Percentiles rank a stretch among this genome's conserved stretches.
Conservation (phyloP, 257 asterid genomes). For the Eustoma russellianum region DNA sequence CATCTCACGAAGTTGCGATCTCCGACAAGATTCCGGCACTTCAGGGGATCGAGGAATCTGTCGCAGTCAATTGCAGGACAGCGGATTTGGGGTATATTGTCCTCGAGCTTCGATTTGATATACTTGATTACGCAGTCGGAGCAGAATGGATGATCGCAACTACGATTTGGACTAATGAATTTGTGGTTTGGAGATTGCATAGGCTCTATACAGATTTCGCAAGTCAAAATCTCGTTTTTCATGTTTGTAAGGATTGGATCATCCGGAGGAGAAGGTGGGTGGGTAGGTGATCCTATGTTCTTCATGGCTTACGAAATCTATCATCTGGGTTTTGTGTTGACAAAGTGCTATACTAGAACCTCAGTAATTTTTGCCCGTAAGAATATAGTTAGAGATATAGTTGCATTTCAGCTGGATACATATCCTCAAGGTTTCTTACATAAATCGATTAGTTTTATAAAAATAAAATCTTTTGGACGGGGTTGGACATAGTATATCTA, state of each 20-base stretch:
- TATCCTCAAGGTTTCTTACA: no score
- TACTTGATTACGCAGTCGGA: constrained; percentile 52
- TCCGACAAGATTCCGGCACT: constrained; percentile 30
- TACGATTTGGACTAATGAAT: constrained; percentile 2
- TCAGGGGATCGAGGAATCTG: constrained; percentile 41
- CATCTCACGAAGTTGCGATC: constrained; percentile 44
- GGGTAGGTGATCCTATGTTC: not conserved
- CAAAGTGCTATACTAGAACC: no score
- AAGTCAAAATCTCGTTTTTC: constrained; percentile 7
- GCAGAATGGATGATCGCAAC: constrained; percentile 4
- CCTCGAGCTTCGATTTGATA: constrained; percentile 50
- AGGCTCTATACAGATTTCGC: constrained; percentile 26
- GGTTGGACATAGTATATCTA: no score
- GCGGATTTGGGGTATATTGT: constrained; percentile 27
- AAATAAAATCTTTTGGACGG: no score
- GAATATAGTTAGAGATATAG: no score
- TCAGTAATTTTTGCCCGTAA: no score
- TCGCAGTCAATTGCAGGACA: constrained; percentile 57
- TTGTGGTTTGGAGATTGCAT: constrained; percentile 1
- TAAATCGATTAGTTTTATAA: no score
- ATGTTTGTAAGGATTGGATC: not conserved
- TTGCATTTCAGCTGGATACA: no score
- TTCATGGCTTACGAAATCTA: no score
- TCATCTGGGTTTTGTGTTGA: no score
- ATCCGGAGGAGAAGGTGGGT: not conserved